Base-by-base conservation (phyloP, 768 basidiomycete genomes). In the Lactarius tabidus region DNA sequence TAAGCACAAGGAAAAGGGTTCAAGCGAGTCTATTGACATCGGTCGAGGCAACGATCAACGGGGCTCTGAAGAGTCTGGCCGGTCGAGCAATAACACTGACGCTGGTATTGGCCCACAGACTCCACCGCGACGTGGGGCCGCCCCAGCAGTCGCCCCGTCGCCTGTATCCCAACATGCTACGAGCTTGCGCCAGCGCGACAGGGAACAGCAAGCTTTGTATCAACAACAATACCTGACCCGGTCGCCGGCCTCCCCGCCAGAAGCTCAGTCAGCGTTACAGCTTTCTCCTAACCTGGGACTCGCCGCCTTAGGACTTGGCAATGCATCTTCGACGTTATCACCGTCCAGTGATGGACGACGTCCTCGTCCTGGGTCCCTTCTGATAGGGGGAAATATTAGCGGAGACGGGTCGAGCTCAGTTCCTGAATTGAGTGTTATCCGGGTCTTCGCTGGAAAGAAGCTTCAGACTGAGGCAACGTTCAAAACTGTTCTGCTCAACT, bases 381-480 rank as follows among this genome's bases (percentile, higher is more conserved):
- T 93, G 35, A 78, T 93, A 17, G 82, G 87, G 3, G 80, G 85
- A 15, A 76, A 82, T 41, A 74, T 84, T 29, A 78, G 83, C 71
- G 86, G 90, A 70, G 86, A 82, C 8, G 84, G 85, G 62, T 85
- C 85, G 2, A 77, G 82, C 0, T 79, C 80, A 8, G 84, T 91
- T 4, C 92, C 91, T 0, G 88, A 95, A 60, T 83, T 99, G 62
- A 97, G 90, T 70, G 97, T 99, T 67, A 88, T 99, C 58, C 91
- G 97, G 29, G 87, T 99, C 43, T 99, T 99, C 72, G 95, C 96
- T 0, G 97, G 96, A 33, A 86, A 89, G 69, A 83, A 92, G 69
- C 74, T 98, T 68, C 88, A 94, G 74, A 93, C 94, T 0, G 95
- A 98, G 71, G 93, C 95, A 2, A 97, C 96, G 6, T 99, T 99